Base-by-base conservation (phyloP, 2,329 filamentous ascomycete genomes). In the Onygenales sp. region DNA sequence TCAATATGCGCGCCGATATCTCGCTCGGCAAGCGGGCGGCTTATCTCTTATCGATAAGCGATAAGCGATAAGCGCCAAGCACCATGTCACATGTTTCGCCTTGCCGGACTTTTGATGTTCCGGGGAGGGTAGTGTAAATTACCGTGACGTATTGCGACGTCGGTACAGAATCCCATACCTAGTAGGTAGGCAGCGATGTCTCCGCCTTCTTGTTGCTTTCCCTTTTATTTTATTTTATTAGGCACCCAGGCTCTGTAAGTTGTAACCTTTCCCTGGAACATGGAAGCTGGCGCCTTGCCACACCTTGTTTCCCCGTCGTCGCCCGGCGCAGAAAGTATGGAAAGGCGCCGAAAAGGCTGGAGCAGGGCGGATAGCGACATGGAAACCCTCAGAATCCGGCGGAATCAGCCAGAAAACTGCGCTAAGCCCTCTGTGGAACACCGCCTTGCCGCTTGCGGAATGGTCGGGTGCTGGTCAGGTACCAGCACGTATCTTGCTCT, bases 341-440 rank as follows among this genome's bases (percentile, higher is more conserved):
- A 54, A 56, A 43, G 42, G 31, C 34, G 37, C 37, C 47, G 55
- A 56, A 56, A 45, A 42, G 14, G 39, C 50, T 55, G 44, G 53
- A 55, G 14, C 40, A 53, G 34, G 42, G 34, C 21, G 48, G 48
- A 49, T 32, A 50, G 49, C 45, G 39, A 17, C 11, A 49, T 50
- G 48, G 55, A 57, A 50, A 42, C 44, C 39, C 49, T 53, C 57
- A 50, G 57, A 59, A 59, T 47, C 51, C 46, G 52, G 49, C 54
- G 54, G 57, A 59, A 59, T 50, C 56, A 34, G 17, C 52, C 10
- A 14, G 45, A 52, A 52, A 5, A 31, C n/a, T 8, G 21, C 44
- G 53, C 51, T 46, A 52, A 55, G 49, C 54, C 57, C 49, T 49
- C 39, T 50, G 14, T 52, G 36, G 52, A 14, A 40, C 17, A 2